These are phyloP conservation scores for Tolypocladium tundrense DNA, from an alignment of 2,329 filamentous ascomycete genomes.

Conservation along the genomic window DNA sequence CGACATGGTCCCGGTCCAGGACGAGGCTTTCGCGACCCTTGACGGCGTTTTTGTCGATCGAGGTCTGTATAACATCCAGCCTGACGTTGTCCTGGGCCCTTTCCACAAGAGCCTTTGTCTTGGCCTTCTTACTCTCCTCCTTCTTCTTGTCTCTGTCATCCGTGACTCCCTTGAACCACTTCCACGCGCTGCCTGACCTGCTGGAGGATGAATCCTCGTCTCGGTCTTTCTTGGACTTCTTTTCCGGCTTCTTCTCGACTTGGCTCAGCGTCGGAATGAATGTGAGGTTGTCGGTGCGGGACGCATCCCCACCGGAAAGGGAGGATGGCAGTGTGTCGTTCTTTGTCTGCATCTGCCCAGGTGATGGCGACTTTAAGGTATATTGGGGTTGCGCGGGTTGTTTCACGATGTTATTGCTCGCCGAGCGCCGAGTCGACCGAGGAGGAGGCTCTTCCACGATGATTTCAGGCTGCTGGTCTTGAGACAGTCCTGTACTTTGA, in stretches of 20 bases:
- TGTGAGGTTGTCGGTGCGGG: slow-evolving; percentile 65
- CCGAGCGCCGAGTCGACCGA: slow-evolving; percentile 24
- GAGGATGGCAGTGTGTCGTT: slow-evolving; percentile 36
- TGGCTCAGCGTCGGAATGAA: slow-evolving; percentile 62
- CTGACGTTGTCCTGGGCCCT: slow-evolving; percentile 67
- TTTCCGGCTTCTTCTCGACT: slow-evolving; percentile 68
- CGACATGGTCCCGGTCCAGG: slow-evolving; percentile 65
- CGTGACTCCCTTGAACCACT: slow-evolving; percentile 72
- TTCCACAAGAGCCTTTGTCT: slow-evolving; percentile 46
- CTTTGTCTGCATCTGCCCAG: slow-evolving; percentile 11
- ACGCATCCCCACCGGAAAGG: slow-evolving; percentile 56
- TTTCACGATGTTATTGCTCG: slow-evolving; percentile 2
- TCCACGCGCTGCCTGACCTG: slow-evolving; percentile 60
- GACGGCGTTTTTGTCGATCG: slow-evolving; percentile 59
- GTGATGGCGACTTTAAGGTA: slow-evolving; percentile 1
- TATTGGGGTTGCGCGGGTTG: slow-evolving; percentile 5
- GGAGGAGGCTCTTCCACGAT: slow-evolving; percentile 32
- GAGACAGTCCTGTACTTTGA: slow-evolving; percentile 30
- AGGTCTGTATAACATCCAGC: slow-evolving; percentile 77
- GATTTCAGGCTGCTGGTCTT: slow-evolving; percentile 13
- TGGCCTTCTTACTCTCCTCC: slow-evolving; percentile 56
- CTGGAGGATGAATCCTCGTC: slow-evolving; percentile 52
- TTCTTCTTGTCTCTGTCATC: slow-evolving; percentile 55
- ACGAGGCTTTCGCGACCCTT: slow-evolving; percentile 75
- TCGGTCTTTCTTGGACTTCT: slow-evolving; percentile 65